Evolutionary conservation across 208 protist species (phyloP).

Genomic region (Novymonas esmeraldas): DNA sequence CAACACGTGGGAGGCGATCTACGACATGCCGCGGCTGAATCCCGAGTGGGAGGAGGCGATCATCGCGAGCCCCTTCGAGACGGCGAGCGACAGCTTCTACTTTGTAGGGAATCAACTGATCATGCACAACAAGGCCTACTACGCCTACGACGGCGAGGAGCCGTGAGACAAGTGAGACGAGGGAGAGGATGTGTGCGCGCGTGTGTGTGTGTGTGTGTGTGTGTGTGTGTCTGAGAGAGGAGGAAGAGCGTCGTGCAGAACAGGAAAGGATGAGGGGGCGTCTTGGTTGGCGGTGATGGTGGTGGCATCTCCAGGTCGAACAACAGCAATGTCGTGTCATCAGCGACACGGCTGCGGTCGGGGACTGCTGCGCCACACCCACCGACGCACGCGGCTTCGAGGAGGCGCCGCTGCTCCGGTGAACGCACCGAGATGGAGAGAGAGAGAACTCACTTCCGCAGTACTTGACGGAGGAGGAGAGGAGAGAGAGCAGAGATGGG

Average conservation of each 20-base stretch:
- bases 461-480: no score
- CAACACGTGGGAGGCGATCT: constrained; percentile 96
- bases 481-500: no score
- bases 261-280: background rate
- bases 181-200: no score
- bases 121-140: constrained; percentile 97
- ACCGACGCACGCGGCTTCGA: no score
- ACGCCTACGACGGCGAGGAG: constrained; percentile 65
- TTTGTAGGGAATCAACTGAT: constrained; percentile 94
- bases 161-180: background rate
- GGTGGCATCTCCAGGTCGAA: no score
- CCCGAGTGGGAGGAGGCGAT: constrained; percentile 89
- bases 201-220: constrained; percentile 5
- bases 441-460: no score
- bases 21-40: constrained; percentile 91
- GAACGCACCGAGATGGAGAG: no score
- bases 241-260: background rate
- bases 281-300: background rate
- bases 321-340: no score
- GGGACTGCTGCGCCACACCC: no score
- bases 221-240: background rate
- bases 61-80: constrained; percentile 89
- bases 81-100: constrained; percentile 95
- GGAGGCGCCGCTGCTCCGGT: no score
- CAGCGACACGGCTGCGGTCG: no score